phyloP scores from a whole-genome alignment of 306 rosid genomes.

The Begonia masoniana region DNA sequence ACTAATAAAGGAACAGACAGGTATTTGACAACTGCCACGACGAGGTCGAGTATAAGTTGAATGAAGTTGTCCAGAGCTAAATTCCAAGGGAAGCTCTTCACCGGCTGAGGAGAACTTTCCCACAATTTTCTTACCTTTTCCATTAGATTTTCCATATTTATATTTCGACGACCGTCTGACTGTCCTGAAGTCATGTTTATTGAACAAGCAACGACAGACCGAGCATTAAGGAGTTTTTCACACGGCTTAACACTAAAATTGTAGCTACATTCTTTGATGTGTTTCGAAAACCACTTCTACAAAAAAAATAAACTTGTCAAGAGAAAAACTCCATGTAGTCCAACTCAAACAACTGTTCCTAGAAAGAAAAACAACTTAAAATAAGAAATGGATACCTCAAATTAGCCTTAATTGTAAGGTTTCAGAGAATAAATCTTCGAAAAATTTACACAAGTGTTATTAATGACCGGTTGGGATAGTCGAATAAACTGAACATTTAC shows the following conservation, averaged over 20 bases:
- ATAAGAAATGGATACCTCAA: too few species aligned
- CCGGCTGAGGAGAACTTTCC: constrained; percentile 73
- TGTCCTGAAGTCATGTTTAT: constrained; percentile 62
- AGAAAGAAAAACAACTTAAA: background rate
- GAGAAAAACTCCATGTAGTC: background rate
- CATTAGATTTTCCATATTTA: constrained; percentile 26
- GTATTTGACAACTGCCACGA: constrained; percentile 53
- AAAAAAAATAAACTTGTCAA: constrained; percentile 7
- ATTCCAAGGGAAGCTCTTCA: constrained; percentile 74
- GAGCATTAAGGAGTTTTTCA: constrained; percentile 17
- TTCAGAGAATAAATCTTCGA: too few species aligned
- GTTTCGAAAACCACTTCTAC: constrained; percentile 17
- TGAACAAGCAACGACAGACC: constrained; percentile 26
- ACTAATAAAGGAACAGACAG: constrained; percentile 50
- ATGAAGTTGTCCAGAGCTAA: constrained; percentile 50
- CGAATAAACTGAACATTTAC: too few species aligned
- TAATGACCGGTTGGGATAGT: too few species aligned
- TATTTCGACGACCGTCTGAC: constrained; percentile 36
- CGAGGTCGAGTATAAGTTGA: constrained; percentile 58
- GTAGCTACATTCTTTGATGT: constrained; percentile 14
- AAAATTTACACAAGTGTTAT: too few species aligned
- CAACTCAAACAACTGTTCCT: constrained; percentile 4
- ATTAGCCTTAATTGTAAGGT: too few species aligned
- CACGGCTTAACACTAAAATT: constrained; percentile 20
- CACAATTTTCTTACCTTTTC: constrained; percentile 43